These are phyloP conservation scores for Toxicodendron radicans DNA, from an alignment of 345 rosid species.

Conservation along the genomic window DNA sequence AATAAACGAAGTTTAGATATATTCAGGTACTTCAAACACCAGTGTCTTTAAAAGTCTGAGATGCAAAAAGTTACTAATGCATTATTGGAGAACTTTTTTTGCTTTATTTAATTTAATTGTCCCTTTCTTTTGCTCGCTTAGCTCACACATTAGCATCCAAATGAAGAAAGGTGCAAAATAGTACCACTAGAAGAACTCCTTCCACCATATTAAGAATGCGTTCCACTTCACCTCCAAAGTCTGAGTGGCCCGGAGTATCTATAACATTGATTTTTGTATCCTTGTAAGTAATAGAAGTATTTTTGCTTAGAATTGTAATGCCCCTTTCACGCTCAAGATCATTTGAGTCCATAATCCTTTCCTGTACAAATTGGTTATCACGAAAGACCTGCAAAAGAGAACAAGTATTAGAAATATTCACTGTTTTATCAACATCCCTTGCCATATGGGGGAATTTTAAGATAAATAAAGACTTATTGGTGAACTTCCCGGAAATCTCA, in stretches of 20 bases:
- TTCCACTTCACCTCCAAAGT: slow-evolving; percentile 99
- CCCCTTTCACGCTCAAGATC: slow-evolving; percentile 98
- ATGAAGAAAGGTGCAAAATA: slow-evolving; percentile 22
- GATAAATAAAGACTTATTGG: background rate
- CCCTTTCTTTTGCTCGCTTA: background rate
- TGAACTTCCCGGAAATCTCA: background rate
- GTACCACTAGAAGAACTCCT: slow-evolving; percentile 98
- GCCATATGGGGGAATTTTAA: background rate
- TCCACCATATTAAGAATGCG: slow-evolving; percentile 99
- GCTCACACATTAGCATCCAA: background rate
- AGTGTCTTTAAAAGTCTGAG: background rate
- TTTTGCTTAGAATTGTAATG: slow-evolving; percentile 93
- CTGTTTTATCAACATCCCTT: background rate
- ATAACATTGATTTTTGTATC: slow-evolving; percentile 86
- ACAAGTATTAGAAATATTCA: background rate
- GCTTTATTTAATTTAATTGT: too few species aligned
- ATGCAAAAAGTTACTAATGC: background rate
- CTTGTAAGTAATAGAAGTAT: slow-evolving; percentile 87
- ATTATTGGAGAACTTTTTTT: background rate
- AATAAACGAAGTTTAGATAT: background rate
- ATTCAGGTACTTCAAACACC: background rate
- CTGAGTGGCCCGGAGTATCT: slow-evolving; percentile 98
- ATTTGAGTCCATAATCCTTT: slow-evolving; percentile 97
- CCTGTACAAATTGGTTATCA: slow-evolving; percentile 86
- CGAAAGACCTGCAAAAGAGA: slow-evolving; percentile 73